Evolutionary conservation across 805 yeast genomes (phyloP), one percentile per base, ranked within the genome.

Genomic region (Candida adriatica): DNA sequence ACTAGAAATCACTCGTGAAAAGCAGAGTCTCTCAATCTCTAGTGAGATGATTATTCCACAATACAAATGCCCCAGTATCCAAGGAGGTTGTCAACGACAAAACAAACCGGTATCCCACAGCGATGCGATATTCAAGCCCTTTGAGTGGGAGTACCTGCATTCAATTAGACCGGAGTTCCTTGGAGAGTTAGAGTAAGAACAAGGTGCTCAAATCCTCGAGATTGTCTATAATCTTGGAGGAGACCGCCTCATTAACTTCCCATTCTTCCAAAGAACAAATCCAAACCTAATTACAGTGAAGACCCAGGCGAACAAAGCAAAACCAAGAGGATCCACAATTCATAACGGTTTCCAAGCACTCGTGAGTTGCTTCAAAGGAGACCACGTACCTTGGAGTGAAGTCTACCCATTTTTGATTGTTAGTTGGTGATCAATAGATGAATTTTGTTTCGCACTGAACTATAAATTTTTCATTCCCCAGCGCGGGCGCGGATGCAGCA

Each of bases 361-460:
- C 30, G 22, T 18, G 19, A 26, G 31, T 33, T 27, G 38, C 42
- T 39, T 39, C 31, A 29, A 27, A 18, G 28, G 24, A 16, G 31
- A 24, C 38, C 44, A 82, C 94, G 75, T 82, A 83, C 94, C 68
- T 83, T 73, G 73, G 95, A 83, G 86, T 90, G 97, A 88, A 90
- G 79, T 76, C 98, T 95, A 88, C 95, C 98, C 98, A 90, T 90
- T 67, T 75, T 83, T n/a, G n/a, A n/a, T n/a, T n/a, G n/a, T n/a
- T n/a, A n/a, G n/a, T n/a, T n/a, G n/a, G n/a, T n/a, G n/a, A n/a
- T n/a, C n/a, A n/a, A n/a, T 10, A 11, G 38, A 36, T 39, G 38
- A 35, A 37, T 34, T 30, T 24, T 11, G 14, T 23, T 11, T 26
- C 20, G n/a, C 16, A 11, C 16, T 27, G 26, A 29, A 34, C 31